Evolutionary conservation across 306 rosid species (phyloP), one percentile per base, ranked within the genome.

Genomic region (Sesbania bispinosa): DNA sequence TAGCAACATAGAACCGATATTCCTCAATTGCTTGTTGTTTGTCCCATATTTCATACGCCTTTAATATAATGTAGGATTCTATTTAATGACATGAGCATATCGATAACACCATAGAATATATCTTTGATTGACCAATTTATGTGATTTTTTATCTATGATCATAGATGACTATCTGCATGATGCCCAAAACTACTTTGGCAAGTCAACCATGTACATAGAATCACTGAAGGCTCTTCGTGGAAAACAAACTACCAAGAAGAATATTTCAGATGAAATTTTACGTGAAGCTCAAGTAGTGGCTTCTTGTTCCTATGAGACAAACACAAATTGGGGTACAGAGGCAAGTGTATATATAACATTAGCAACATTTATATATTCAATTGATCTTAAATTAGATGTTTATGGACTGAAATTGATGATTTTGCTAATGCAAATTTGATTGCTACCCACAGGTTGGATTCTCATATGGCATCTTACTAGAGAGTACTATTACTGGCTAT

Each of bases 251-350:
- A 10, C 33, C 19, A 65, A 47, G 58, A 27, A 67, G 48, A 35
- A n/a, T 10, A 45, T 39, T 30, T 75, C 69, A 36, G 79, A 75
- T 6, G 67, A 29, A 51, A 69, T 24, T 7, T 62, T 78, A 7
- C 7, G 11, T 69, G 88, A 81, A 51, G 81, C 88, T 15, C 58
- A 59, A 45, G 39, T 60, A 2, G 61, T 84, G 21, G 81, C 85
- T 10, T 74, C 85, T 29, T 81, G 67, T 52, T 39, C 75, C 15
- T 74, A 81, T 7, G 88, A 84, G 55, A 39, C 41, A 7, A 59
- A 64, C 75, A 84, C 79, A 66, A 20, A 78, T 3, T 84, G 88
- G 88, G 88, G 85, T 10, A 62, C 57, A 39, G 80, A 78, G 80
- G 86, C 48, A 72, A 77, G 79, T 77, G n/a, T 69, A 5, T 36